Percentiles rank a stretch among this genome's conserved stretches.
Evolutionary conservation across 2,329 filamentous ascomycete species (phyloP).

Genomic region (Pyrenochaeta sp.): DNA sequence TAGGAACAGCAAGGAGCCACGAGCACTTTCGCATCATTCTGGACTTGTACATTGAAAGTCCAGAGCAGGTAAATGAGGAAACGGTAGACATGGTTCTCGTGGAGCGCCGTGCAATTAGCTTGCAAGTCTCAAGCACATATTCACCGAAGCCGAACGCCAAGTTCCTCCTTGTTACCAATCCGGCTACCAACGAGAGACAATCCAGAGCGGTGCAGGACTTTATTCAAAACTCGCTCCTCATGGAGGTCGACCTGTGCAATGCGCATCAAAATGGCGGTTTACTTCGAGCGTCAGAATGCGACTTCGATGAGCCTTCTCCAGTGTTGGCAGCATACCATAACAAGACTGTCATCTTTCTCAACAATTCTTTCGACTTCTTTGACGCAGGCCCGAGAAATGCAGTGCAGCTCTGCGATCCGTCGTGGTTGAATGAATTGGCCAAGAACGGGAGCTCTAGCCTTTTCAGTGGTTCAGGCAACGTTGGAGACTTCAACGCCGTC

Average conservation of each 20-base stretch:
- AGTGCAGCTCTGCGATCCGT: constrained; percentile 5
- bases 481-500: background rate
- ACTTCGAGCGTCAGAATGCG: background rate
- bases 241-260: constrained; percentile 13
- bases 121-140: constrained; percentile 10
- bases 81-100: constrained; percentile 4
- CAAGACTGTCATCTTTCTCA: constrained; percentile 8
- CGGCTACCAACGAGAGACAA: constrained; percentile 3
- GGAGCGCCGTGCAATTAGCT: constrained; percentile 1
- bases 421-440: constrained; percentile 5
- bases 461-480: constrained; percentile 2
- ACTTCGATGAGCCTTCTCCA: background rate
- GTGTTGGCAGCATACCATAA: constrained; percentile 2
- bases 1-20: constrained; percentile 2
- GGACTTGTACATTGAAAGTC: constrained; percentile 4
- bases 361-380: constrained; percentile 9
- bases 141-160: constrained; percentile 2
- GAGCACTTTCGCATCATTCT: constrained; percentile 6
- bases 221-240: constrained; percentile 1
- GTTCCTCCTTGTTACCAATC: constrained; percentile 9
- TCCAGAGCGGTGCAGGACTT: constrained; percentile 10
- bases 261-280: constrained; percentile 9
- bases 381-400: background rate
- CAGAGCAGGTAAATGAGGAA: background rate
- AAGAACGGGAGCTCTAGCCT: constrained; percentile 1